Evolutionary conservation across 768 basidiomycete genomes (phyloP), one percentile per base, ranked within the genome.

Genomic region (Naganishia kalamii): DNA sequence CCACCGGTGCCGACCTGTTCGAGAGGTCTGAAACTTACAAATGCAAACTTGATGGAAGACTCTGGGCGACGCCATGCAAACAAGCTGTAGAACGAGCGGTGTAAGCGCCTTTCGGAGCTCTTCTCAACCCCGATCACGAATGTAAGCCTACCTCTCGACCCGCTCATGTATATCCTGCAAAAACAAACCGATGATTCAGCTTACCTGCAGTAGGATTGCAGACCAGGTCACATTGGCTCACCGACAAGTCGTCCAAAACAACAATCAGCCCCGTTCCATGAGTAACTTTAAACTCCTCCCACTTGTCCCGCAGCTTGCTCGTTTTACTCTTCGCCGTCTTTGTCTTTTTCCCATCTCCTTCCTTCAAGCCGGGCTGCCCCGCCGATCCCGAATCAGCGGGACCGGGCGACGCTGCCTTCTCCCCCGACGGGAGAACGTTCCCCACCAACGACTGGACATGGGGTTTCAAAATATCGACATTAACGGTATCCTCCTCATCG

Each of bases 151-250:
- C 69, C 68, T 70, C 43, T 67, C 63, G 13, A 70, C 52, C 30
- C 68, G 65, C 32, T 70, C 69, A 41, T 67, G 66, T 1, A 67
- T 49, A 47, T 70, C 69, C 69, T 70, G n/a, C 32, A 33, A 52
- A 6, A 54, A 15, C 35, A 6, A 44, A n/a, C 10, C 37, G 37
- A 40, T 40, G 10, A 40, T 8, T 40, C 37, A 8, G 10, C 10
- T 8, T 8, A 40, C 10, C 10, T 17, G 17, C 37, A 17, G 37
- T 40, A 40, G 37, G 10, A 48, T 7, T 21, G 47, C 11, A 8
- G 7, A 10, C 47, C 49, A 29, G 25, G 25, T 51, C 4, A n/a
- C n/a, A n/a, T n/a, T 11, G 17, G n/a, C 68, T 41, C 60, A 70
- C 69, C 41, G 69, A 66, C 27, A 70, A 50, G 41, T 70, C 69